Evolutionary conservation across 768 basidiomycete genomes (phyloP).

Genomic region (Tricholoma flavovirens): DNA sequence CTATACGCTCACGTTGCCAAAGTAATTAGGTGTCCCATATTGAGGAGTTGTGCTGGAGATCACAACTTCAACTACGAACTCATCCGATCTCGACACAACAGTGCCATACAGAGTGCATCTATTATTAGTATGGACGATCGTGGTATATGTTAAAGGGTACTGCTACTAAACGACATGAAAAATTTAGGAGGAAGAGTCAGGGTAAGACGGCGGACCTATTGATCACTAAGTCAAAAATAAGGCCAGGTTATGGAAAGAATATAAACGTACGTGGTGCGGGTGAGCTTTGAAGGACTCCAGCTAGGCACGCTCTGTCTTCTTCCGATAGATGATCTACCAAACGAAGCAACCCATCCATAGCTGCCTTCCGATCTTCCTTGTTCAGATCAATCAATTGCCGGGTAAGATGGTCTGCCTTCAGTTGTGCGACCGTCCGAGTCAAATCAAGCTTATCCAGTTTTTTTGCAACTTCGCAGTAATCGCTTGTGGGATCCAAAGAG

Average conservation of each 20-base stretch:
- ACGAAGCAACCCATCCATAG: constrained; percentile 66
- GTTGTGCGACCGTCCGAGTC: constrained; percentile 51
- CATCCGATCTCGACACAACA: not conserved
- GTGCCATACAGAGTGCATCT: not conserved
- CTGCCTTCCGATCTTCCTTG: constrained; percentile 72
- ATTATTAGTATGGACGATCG: not conserved
- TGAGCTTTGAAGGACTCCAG: constrained; percentile 54
- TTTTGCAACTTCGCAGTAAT: constrained; percentile 54
- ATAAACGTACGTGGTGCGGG: constrained; percentile 49
- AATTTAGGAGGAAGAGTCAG: constrained; percentile 19
- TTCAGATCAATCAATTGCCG: constrained; percentile 61
- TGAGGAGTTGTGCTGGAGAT: too few relatives aligned
- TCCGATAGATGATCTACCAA: constrained; percentile 67
- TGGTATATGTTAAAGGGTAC: not conserved
- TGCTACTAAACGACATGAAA: not conserved
- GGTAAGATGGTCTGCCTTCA: constrained; percentile 66
- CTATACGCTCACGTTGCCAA: constrained; percentile 66
- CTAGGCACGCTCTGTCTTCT: constrained; percentile 63
- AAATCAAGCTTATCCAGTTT: constrained; percentile 70
- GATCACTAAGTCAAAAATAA: not conserved
- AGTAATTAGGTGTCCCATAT: constrained; percentile 88
- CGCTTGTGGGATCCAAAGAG: constrained; percentile 43
- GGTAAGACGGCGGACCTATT: constrained; percentile 34
- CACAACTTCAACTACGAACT: too few relatives aligned
- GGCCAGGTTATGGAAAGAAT: not conserved